Evolutionary conservation across 2,329 filamentous ascomycete species (phyloP), one percentile per base, ranked within the genome.

Genomic region (Arthrobotrys iridis): DNA sequence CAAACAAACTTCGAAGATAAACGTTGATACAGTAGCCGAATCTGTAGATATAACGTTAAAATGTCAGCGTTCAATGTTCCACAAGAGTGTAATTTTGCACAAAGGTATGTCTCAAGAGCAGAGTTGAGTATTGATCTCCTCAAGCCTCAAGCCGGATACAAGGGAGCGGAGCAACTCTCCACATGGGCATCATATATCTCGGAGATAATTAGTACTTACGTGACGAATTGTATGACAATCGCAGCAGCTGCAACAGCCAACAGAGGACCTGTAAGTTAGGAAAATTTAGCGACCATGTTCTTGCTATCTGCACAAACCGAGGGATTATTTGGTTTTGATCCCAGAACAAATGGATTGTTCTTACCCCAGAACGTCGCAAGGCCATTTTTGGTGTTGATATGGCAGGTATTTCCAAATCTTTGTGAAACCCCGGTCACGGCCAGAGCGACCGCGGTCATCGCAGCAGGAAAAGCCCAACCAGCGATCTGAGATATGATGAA

Each of bases 381-480:
- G 75, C 92, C 93, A 82, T 96, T 88, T 66, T 88, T 84, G 82
- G 96, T 92, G 84, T 98, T 98, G 84, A 98, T 93, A 82, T 97
- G 94, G 82, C 95, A 99, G 26, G 93, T 91, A 52, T 87, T 87
- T 60, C 95, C 95, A 80, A 98, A 97, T 58, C 95, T 90, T 83
- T 94, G 98, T 0, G 93, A 98, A 2, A 97, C 92, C 18, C 95
- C 95, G 58, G 93, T 97, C 77, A 96, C 85, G 43, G 92, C 86
- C 77, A 98, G 87, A 57, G 91, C 92, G 43, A 94, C 82, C 2
- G 89, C 86, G 77, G 96, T 87, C 35, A 92, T 91, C 18, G 93
- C 83, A 22, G 89, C 86, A 1, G 93, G 93, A 48, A 98, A 86
- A 15, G 91, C 91, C 91, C 94, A 97, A 76, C 95, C 95, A 6